Percentiles rank a stretch among this genome's conserved stretches.
Conservation (phyloP, 1,284 basidiomycete genomes). For the Ceraceosorus bombacis region DNA sequence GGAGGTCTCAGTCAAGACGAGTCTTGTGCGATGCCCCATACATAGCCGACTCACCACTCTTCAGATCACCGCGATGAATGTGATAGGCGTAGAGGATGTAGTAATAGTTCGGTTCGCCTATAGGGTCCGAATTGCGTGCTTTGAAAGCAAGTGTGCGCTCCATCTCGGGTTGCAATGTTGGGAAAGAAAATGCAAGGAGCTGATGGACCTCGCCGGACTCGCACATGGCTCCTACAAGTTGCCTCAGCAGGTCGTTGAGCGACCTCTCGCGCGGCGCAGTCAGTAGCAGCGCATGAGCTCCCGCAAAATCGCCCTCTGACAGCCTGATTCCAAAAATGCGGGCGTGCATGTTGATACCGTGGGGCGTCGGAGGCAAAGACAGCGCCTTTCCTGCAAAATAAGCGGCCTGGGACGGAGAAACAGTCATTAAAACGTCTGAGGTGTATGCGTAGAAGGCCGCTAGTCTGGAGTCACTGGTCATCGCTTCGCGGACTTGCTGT, state of each 20-base stretch:
- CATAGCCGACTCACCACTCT: slow-evolving; percentile 23
- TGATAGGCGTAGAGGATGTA: slow-evolving; percentile 83
- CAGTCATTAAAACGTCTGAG: not conserved
- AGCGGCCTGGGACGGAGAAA: not conserved
- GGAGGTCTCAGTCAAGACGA: no score
- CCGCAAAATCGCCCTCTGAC: slow-evolving; percentile 28
- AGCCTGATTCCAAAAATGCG: slow-evolving; percentile 36
- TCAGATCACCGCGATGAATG: slow-evolving; percentile 43
- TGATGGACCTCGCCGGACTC: slow-evolving; percentile 73
- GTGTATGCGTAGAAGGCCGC: not conserved
- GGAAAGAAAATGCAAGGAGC: slow-evolving; percentile 76
- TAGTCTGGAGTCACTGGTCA: no score
- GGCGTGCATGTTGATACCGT: not conserved
- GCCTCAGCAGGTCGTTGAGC: slow-evolving; percentile 9
- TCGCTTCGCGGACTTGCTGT: no score
- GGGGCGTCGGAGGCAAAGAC: not conserved
- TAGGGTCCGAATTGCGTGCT: slow-evolving; percentile 84
- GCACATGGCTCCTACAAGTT: slow-evolving; percentile 68
- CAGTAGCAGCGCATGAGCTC: slow-evolving; percentile 33
- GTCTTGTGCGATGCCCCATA: not conserved
- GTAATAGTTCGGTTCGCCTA: slow-evolving; percentile 76
- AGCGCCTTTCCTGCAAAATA: not conserved
- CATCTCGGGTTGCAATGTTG: slow-evolving; percentile 75
- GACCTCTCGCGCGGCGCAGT: slow-evolving; percentile 20
- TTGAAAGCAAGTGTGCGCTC: slow-evolving; percentile 86